Evolutionary conservation across 768 basidiomycete species (phyloP), one percentile per base, ranked within the genome.

Genomic region (Fibroporia radiculosa): DNA sequence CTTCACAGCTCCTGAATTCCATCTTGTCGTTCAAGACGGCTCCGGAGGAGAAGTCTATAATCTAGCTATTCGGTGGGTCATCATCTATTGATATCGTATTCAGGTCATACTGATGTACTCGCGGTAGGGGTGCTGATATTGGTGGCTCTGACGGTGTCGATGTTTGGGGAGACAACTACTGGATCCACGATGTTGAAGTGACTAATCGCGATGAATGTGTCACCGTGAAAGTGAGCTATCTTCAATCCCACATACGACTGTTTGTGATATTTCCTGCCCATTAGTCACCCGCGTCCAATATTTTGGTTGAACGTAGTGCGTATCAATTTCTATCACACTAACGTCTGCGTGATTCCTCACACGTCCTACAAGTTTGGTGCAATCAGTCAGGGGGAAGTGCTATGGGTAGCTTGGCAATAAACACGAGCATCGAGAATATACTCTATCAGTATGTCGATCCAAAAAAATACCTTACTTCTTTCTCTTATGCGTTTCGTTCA

Each of bases 191-290:
- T 38, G 55, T 62, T 19, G 59, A 60, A 36, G 59, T 62, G 13
- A 60, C 61, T 3, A 62, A 62, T 48, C 56, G 59, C 37, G 61
- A 62, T 45, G 60, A 63, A 41, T 63, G 62, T 38, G 60, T 63
- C 14, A 62, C 61, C n/a, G 54, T 62, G 48, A 63, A 62, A 44
- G 51, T 52, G 14, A 12, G 39, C 19, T 3, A 1, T 16, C 11
- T 8, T 31, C 20, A 20, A 7, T 42, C 33, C 20, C 20, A 19
- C 20, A 34, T 34, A 19, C 13, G 33, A 31, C 29, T 31, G n/a
- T 31, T 31, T 8, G 29, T 31, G 33, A n/a, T 34, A 13, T 34
- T 6, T 12, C 22, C 13, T 2, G n/a, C 2, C 10, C 3, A 6
- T 5, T 19, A 48, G 54, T 47, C 47, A 1, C 61, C 60, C 23